Conservation (phyloP, 768 basidiomycete genomes). For the Mycena latifolia region DNA sequence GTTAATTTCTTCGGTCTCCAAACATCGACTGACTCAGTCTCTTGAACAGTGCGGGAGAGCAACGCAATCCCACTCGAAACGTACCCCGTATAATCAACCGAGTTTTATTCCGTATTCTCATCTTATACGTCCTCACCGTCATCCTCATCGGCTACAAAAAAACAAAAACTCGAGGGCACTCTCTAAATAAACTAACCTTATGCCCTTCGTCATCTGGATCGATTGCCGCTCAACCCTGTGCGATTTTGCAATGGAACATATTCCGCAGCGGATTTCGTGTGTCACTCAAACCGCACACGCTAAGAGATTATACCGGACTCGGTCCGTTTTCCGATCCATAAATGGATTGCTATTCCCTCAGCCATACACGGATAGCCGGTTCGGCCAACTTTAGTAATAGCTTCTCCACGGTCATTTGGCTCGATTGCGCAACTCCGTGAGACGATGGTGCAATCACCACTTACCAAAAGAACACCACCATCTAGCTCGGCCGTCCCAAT, state of each 20-base stretch:
- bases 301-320: constrained; percentile 11
- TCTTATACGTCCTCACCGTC: constrained; percentile 86
- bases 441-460: constrained; percentile 22
- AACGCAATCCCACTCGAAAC: constrained; percentile 84
- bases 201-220: too few species aligned
- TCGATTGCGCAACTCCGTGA: constrained; percentile 30
- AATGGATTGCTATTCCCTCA: constrained; percentile 14
- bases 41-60: constrained; percentile 72
- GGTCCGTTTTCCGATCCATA: constrained; percentile 19
- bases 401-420: constrained; percentile 13
- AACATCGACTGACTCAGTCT: background rate
- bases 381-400: constrained; percentile 14
- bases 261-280: too few species aligned
- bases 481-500: constrained; percentile 17
- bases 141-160: constrained; percentile 85
- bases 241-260: too few species aligned
- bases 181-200: too few species aligned
- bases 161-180: too few species aligned
- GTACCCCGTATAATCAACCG: constrained; percentile 79
- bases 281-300: too few species aligned
- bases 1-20: too few species aligned
- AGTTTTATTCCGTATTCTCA: constrained; percentile 87
- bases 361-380: constrained; percentile 20
- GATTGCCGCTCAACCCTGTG: too few species aligned
- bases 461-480: constrained; percentile 21